Evolutionary conservation across 2,329 filamentous ascomycete species (phyloP).

Genomic region (Paraconiothyrium brasiliense): DNA sequence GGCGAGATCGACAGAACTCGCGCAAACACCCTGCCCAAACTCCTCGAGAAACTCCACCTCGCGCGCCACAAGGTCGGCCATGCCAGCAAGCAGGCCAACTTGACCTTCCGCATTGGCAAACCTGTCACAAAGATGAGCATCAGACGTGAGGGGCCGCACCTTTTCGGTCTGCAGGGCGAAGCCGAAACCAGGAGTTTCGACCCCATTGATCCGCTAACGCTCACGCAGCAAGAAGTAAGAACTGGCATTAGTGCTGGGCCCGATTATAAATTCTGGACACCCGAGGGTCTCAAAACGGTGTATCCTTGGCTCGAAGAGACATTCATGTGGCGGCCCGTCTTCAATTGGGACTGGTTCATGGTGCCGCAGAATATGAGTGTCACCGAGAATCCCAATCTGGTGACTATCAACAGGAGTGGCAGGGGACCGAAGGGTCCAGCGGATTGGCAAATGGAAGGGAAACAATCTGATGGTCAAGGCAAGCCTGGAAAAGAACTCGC

Average conservation of each 20-base stretch:
- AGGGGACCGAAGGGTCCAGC: neutral
- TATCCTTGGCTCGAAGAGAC: constrained; percentile 33
- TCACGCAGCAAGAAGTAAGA: constrained; percentile 23
- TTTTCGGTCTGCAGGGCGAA: constrained; percentile 25
- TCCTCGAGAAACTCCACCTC: constrained; percentile 19
- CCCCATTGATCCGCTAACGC: constrained; percentile 31
- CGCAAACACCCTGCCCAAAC: constrained; percentile 15
- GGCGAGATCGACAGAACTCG: neutral
- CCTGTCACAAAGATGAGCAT: neutral
- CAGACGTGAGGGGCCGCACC: neutral
- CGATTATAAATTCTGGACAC: constrained; percentile 4
- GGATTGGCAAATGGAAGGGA: constrained; percentile 1
- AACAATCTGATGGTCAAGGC: neutral
- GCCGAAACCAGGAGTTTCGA: constrained; percentile 23
- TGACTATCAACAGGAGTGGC: neutral
- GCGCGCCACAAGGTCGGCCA: neutral
- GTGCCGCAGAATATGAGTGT: constrained; percentile 18
- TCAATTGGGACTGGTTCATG: constrained; percentile 41
- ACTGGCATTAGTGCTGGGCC: neutral
- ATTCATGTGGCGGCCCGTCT: constrained; percentile 37
- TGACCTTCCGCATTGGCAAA: neutral
- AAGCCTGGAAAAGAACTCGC: neutral
- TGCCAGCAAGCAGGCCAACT: neutral
- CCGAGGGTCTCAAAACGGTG: constrained; percentile 11
- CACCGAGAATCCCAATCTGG: constrained; percentile 9